A percentile compares a stretch with the other conserved stretches of the same genome.
These are phyloP conservation scores for Sextonia rubra DNA, from an alignment of 164 flowering plant species.

Conservation along the genomic window DNA sequence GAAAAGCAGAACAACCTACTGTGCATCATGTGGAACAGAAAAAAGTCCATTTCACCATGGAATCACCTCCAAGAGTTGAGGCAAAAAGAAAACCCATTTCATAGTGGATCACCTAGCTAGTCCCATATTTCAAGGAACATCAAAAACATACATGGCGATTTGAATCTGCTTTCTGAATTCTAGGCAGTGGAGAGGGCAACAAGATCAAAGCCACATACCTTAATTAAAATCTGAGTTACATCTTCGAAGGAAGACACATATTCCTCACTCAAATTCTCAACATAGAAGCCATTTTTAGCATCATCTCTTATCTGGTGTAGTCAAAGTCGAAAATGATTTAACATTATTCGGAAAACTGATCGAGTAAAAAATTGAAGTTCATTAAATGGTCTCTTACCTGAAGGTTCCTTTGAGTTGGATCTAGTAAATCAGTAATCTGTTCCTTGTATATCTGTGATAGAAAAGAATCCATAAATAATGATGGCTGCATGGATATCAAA, in stretches of 20 bases:
- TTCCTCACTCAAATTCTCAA: conserved; percentile 87
- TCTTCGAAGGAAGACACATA: conserved; percentile 75
- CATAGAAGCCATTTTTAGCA: conserved; percentile 67
- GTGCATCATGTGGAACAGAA: too few species aligned
- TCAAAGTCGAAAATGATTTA: neutral
- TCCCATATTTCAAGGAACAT: too few species aligned
- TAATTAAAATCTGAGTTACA: conserved; percentile 76
- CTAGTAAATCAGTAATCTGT: conserved; percentile 85
- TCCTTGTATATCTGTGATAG: conserved; percentile 69
- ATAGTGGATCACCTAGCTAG: too few species aligned
- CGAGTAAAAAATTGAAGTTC: neutral
- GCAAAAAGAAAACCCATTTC: too few species aligned
- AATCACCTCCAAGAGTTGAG: too few species aligned
- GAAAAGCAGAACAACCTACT: too few species aligned
- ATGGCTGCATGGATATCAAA: neutral
- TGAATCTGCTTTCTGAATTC: too few species aligned
- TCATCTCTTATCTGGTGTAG: conserved; percentile 77
- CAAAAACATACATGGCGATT: too few species aligned
- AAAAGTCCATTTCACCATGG: too few species aligned
- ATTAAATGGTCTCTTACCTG: conserved; percentile 40
- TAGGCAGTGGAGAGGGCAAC: too few species aligned
- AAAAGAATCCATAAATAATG: neutral
- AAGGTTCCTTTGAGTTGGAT: conserved; percentile 78
- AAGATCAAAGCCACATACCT: conserved; percentile 41
- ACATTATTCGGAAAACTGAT: neutral